Evolutionary conservation across 306 rosid species (phyloP).

Genomic region (Rosa chinensis): DNA sequence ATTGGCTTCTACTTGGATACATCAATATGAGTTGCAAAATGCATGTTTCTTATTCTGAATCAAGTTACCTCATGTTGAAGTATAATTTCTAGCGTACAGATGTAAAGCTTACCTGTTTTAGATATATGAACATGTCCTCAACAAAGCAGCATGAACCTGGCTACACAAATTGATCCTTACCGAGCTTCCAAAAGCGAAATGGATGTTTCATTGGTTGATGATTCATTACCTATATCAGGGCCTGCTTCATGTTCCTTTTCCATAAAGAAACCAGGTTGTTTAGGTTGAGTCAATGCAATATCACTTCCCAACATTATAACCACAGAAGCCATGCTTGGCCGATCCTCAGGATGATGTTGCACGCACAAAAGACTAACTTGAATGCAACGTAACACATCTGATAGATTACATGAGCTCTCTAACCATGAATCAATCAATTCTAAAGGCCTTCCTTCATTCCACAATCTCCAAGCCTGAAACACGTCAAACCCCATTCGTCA

Average conservation of each 20-base stretch:
- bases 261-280: slow-evolving; percentile 33
- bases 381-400: slow-evolving; percentile 34
- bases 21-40: too few relatives aligned
- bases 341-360: slow-evolving; percentile 46
- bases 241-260: slow-evolving; percentile 11
- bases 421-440: slow-evolving; percentile 35
- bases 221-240: slow-evolving; percentile 3
- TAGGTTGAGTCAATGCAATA: slow-evolving; percentile 40
- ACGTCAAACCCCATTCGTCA: neutral
- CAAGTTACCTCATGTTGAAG: neutral
- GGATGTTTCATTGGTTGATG: slow-evolving; percentile 16
- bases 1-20: too few relatives aligned
- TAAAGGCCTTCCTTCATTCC: slow-evolving; percentile 29
- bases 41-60: neutral
- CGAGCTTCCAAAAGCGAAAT: slow-evolving; percentile 18
- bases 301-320: slow-evolving; percentile 49
- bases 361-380: slow-evolving; percentile 51
- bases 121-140: neutral
- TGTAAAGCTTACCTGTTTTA: neutral
- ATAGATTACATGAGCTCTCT: slow-evolving; percentile 8
- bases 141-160: neutral
- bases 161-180: neutral
- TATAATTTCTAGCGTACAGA: neutral
- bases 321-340: slow-evolving; percentile 53
- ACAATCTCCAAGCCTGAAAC: slow-evolving; percentile 35